Conservation (phyloP, 2,329 filamentous ascomycete genomes). For the Sporothrix phasma region DNA sequence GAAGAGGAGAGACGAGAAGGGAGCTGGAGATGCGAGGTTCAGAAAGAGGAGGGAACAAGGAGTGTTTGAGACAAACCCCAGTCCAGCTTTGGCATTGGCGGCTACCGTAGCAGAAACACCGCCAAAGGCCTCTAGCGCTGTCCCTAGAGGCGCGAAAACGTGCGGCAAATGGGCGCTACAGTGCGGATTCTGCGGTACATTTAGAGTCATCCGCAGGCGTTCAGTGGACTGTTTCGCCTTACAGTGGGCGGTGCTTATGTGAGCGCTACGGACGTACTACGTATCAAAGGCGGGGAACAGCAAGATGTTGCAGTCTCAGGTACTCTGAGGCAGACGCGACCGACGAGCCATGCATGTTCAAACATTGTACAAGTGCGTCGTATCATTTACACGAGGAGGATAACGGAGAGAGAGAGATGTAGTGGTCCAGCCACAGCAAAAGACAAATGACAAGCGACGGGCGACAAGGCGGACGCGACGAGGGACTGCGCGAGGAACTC, state of each 20-base stretch:
- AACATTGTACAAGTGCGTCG: too few relatives aligned
- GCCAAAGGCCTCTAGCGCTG: background rate
- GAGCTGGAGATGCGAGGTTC: background rate
- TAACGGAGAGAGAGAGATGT: background rate
- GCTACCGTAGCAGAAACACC: background rate
- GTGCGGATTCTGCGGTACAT: background rate
- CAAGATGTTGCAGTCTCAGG: background rate
- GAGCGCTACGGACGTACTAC: background rate
- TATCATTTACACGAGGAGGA: too few relatives aligned
- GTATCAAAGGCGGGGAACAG: constrained; percentile 4
- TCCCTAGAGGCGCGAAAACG: background rate
- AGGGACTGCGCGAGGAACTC: background rate
- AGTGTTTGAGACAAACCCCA: background rate
- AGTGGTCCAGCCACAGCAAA: background rate
- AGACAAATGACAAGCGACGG: background rate
- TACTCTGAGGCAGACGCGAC: background rate
- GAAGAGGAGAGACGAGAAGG: background rate
- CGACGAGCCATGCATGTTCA: background rate
- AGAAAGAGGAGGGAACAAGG: background rate
- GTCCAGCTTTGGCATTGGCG: background rate
- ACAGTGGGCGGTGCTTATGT: background rate
- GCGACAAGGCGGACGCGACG: background rate
- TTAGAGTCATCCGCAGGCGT: background rate
- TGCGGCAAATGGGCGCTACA: background rate
- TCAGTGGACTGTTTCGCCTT: background rate